A percentile compares a stretch with the other conserved stretches of the same genome.
These are phyloP conservation scores for Paecilomyces niveus DNA, from an alignment of 2,329 filamentous ascomycete genomes.

Conservation along the genomic window DNA sequence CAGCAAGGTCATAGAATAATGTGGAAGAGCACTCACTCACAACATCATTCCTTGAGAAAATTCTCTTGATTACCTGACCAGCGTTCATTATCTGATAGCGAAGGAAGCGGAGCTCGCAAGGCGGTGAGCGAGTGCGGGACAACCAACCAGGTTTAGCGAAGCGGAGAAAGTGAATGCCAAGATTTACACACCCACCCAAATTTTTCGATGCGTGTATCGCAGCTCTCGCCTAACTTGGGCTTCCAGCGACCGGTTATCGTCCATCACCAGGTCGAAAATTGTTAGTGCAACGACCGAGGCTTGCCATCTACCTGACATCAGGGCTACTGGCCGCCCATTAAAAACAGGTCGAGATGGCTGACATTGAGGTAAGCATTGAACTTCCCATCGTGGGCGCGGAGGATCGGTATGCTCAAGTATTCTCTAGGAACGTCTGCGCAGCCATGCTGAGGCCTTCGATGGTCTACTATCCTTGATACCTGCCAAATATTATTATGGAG, in stretches of 20 bases:
- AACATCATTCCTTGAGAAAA: not conserved
- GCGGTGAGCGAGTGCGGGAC: constrained; percentile 15
- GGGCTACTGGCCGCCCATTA: not conserved
- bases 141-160: constrained; percentile 11
- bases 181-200: constrained; percentile 31
- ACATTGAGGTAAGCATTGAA: constrained; percentile 30
- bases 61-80: not conserved
- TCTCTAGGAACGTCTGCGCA: constrained; percentile 41
- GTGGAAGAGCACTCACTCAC: not conserved
- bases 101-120: not conserved
- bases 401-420: constrained; percentile 11
- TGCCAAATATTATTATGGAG: constrained; percentile 82
- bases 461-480: constrained; percentile 81
- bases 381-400: not conserved
- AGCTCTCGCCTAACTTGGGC: constrained; percentile 10
- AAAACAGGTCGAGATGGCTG: constrained; percentile 22
- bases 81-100: not conserved
- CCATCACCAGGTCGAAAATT: constrained; percentile 1
- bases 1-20: too few relatives aligned
- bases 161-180: constrained; percentile 29
- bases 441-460: constrained; percentile 69
- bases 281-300: not conserved
- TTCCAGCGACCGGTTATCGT: not conserved
- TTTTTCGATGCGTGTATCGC: constrained; percentile 26
- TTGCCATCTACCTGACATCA: not conserved